Conservation (phyloP, 768 basidiomycete species). For the Tulasnella sp. region DNA sequence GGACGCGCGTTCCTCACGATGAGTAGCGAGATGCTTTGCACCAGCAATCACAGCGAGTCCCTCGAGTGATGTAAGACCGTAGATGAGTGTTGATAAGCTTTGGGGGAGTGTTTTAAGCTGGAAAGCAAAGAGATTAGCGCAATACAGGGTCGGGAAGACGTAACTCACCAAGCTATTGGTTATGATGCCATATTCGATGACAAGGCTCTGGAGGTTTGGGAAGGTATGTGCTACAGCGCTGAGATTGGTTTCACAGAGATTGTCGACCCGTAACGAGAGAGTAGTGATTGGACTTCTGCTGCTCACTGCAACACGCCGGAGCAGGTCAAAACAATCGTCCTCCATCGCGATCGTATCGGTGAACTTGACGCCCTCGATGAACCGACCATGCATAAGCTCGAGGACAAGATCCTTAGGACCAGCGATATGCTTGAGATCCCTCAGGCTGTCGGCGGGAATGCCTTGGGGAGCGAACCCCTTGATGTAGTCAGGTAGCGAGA, state of each 20-base stretch:
- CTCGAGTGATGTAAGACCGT: no score
- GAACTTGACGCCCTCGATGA: background rate
- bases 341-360: background rate
- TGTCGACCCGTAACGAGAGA: background rate
- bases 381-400: background rate
- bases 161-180: background rate
- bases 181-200: background rate
- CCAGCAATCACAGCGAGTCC: no score
- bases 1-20: no score
- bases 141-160: no score
- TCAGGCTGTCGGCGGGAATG: background rate
- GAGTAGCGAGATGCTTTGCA: no score
- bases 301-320: background rate
- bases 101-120: no score
- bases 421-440: background rate
- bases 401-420: background rate
- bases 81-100: no score
- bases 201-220: background rate
- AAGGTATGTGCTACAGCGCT: background rate
- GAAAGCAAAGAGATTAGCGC: no score
- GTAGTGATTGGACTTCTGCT: background rate
- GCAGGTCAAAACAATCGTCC: background rate
- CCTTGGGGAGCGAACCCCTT: background rate
- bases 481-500: background rate
- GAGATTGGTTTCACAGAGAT: background rate